Base-by-base conservation (phyloP, 1,284 basidiomycete species). In the Sporisorium exsertum region DNA sequence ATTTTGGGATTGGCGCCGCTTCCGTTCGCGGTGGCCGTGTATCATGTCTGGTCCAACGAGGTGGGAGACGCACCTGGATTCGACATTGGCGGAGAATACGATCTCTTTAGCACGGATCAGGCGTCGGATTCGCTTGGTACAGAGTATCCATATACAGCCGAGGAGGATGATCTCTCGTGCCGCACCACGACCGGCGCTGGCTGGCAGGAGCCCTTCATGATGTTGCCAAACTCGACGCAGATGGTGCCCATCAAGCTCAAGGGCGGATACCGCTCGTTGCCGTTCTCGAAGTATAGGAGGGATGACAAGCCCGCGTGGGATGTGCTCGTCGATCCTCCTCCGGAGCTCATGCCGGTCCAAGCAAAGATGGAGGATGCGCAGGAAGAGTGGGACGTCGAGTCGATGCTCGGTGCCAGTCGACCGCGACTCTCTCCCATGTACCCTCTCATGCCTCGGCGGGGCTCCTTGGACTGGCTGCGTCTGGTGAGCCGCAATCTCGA, bases 371-470 rank as follows among this genome's bases (percentile, higher is more conserved):
- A 6, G 12, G 58, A 64, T 18, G 65, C 58, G n/a, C 61, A 73
- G 32, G 65, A 73, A 8, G 65, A 68, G 27, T 73, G 71, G 65
- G 71, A 73, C 22, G 65, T 73, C 43, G 71, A 73, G 37, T 61
- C 65, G 26, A 64, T 68, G 58, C 50, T 73, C 10, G 64, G 71
- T 5, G 55, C 62, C 15, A 56, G 46, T 46, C 61, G 43, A 40
- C 71, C 71, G 18, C 53, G 65, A 32, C 50, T 63, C 2, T 58
- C 69, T 10, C 47, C 55, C 10, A 66, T 55, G 64, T 59, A 72
- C 47, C 59, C 63, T n/a, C 46, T 72, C 8, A 42, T 51, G 45
- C 71, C 71, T 27, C 57, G 47, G 0, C 52, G 71, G 26, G 71
- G 65, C 15, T 61, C 71, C 15, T 40, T 73, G 15, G 71, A 73